Evolutionary conservation across 192 early-diverging fungal genomes (phyloP).

Genomic region (Martensiomyces pterosporus): DNA sequence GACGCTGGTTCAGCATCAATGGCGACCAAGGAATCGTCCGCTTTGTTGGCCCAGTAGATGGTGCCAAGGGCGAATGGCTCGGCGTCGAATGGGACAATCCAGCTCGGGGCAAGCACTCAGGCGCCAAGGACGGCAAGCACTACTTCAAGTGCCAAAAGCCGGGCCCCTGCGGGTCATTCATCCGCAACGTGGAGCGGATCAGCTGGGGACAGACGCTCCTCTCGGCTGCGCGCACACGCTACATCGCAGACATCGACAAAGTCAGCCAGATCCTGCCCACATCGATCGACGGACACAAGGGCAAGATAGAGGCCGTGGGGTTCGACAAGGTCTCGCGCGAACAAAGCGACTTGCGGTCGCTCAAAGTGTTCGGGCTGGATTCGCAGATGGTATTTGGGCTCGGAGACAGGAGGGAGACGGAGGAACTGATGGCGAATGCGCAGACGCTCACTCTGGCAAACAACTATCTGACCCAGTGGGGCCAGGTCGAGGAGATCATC

Average conservation of each 20-base stretch:
- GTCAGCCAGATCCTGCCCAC: slow-evolving; percentile 1
- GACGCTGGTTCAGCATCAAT: slow-evolving; percentile 36
- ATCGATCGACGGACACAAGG: slow-evolving; percentile 26
- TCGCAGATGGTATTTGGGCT: slow-evolving; percentile 4
- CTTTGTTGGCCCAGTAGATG: slow-evolving; percentile 36
- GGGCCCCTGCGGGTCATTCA: slow-evolving; percentile 21
- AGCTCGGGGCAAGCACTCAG: slow-evolving; percentile 45
- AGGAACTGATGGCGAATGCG: slow-evolving; percentile 5
- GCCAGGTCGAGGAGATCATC: slow-evolving; percentile 9
- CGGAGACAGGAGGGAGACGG: neutral
- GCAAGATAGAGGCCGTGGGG: slow-evolving; percentile 30
- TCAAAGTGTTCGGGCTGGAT: slow-evolving; percentile 16
- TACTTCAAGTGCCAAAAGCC: slow-evolving; percentile 29
- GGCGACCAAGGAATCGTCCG: slow-evolving; percentile 41
- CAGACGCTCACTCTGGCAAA: slow-evolving; percentile 18
- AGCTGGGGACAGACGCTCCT: slow-evolving; percentile 29
- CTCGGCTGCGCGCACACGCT: slow-evolving; percentile 13
- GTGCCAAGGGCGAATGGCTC: slow-evolving; percentile 31
- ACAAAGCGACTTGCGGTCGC: slow-evolving; percentile 9
- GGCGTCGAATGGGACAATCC: slow-evolving; percentile 47
- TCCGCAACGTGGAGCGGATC: slow-evolving; percentile 24
- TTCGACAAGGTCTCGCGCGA: slow-evolving; percentile 19
- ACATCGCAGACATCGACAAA: slow-evolving; percentile 7
- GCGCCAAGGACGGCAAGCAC: slow-evolving; percentile 13
- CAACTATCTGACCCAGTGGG: slow-evolving; percentile 30